Base-by-base conservation (phyloP, 139 green algal genomes). In the Volvox africanus region DNA sequence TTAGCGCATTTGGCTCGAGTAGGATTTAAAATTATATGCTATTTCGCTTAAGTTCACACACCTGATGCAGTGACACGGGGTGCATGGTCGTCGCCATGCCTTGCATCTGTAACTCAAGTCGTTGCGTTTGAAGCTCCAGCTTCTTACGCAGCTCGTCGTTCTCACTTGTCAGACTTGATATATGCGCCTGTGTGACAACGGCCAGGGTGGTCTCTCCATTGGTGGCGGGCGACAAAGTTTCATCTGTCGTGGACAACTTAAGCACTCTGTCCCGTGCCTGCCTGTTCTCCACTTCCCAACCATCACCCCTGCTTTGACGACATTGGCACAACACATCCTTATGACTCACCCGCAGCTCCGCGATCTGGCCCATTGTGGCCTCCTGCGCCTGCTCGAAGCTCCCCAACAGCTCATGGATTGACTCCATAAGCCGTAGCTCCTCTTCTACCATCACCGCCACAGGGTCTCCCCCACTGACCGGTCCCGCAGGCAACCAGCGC, bases 381-480 rank as follows among this genome's bases (percentile, higher is more conserved):
- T 50, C 68, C 44, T 84, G 82, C 26, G 69, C 50, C 61, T 28
- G 32, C 80, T 94, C 92, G 65, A 88, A 93, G n/a, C 86, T 24
- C 1, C 30, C 80, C 61, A 94, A 55, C 80, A 94, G 62, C 19
- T 35, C 44, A 65, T 91, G 76, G 36, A 94, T 92, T 36, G 77
- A 79, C 20, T 82, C 18, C 80, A 93, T 85, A 44, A 92, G 65
- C 77, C 92, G 87, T 87, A 91, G 37, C 90, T 94, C 87, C 89
- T 94, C 89, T 90, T 94, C 92, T 13, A 73, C 92, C 77, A 94
- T 81, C 20, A 92, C 81, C 22, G 87, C 87, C 82, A 91, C 81
- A 12, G 87, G 87, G 77, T 87, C 91, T 35, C 32, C 77, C 30
- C 62, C 82, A 24, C 82, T 88, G 19, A 93, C 61, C 17, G 89